phyloP scores from a whole-genome alignment of 2,329 filamentous ascomycete species.

The Trichoderma oligosporum region DNA sequence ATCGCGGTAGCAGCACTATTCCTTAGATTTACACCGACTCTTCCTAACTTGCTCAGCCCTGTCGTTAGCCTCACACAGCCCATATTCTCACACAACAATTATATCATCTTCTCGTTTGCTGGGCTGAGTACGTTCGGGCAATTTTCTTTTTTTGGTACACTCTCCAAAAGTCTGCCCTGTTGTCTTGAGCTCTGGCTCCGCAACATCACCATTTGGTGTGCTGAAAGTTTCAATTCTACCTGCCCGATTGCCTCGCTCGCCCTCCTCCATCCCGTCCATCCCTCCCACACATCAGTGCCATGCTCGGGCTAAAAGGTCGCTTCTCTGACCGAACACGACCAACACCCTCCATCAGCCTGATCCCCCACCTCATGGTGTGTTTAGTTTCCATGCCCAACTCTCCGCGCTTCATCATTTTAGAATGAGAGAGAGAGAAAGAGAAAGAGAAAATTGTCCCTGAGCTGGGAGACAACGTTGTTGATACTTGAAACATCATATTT shows the following conservation, averaged over 20 bases:
- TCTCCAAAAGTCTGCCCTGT: slow-evolving; percentile 4
- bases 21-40: slow-evolving; percentile 29
- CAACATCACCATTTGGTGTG: background rate
- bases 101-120: slow-evolving; percentile 24
- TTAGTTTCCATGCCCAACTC: slow-evolving; percentile 19
- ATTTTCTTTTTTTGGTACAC: slow-evolving; percentile 5
- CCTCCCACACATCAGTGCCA: slow-evolving; percentile 16
- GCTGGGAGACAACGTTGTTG: background rate
- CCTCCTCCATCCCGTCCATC: slow-evolving; percentile 9
- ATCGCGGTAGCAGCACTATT: background rate
- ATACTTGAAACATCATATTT: background rate
- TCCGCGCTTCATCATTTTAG: slow-evolving; percentile 4
- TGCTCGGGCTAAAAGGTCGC: slow-evolving; percentile 18
- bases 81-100: slow-evolving; percentile 14
- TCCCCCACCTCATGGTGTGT: slow-evolving; percentile 18
- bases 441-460: slow-evolving; percentile 5
- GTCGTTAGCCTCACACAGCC: slow-evolving; percentile 1
- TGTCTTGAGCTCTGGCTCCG: slow-evolving; percentile 12
- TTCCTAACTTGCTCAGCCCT: slow-evolving; percentile 20
- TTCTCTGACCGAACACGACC: slow-evolving; percentile 21
- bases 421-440: background rate
- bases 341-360: slow-evolving; percentile 20
- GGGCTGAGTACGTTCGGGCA: slow-evolving; percentile 26
- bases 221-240: slow-evolving; percentile 16
- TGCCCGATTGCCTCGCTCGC: slow-evolving; percentile 27